A percentile compares a stretch with the other conserved stretches of the same genome.
Evolutionary conservation across 1,139 yeast genomes (phyloP).

Genomic region (Yamadazyma triangularis): DNA sequence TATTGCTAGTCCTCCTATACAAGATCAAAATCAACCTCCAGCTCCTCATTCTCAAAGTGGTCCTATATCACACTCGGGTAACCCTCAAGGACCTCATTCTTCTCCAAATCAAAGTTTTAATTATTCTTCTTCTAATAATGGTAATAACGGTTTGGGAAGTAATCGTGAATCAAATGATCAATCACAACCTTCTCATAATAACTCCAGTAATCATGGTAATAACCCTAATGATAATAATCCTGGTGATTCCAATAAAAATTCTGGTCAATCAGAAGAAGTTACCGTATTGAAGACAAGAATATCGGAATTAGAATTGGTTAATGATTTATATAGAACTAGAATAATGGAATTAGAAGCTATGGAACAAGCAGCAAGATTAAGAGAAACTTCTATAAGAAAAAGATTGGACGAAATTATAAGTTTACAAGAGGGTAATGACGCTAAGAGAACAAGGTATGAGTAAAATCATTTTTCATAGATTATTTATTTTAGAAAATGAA

Average conservation of each 20-base stretch:
- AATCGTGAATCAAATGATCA: background rate
- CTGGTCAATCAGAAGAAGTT: constrained; percentile 32
- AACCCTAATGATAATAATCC: constrained; percentile 6
- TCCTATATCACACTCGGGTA: background rate
- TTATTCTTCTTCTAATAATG: background rate
- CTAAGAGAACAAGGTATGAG: constrained; percentile 18
- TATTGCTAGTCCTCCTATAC: constrained; percentile 7
- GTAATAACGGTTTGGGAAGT: background rate
- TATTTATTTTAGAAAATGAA: background rate
- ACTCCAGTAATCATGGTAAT: constrained; percentile 1
- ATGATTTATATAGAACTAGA: constrained; percentile 78
- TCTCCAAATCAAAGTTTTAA: background rate
- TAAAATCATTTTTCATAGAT: too few species aligned
- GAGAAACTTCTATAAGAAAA: constrained; percentile 47
- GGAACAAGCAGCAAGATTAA: constrained; percentile 55
- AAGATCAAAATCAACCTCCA: constrained; percentile 2
- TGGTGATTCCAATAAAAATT: constrained; percentile 2
- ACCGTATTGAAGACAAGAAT: constrained; percentile 67
- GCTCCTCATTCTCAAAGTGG: background rate
- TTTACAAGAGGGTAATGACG: constrained; percentile 16
- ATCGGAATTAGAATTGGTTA: constrained; percentile 85
- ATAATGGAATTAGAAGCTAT: constrained; percentile 75
- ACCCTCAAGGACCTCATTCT: background rate
- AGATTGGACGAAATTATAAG: constrained; percentile 43
- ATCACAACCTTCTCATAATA: background rate